Evolutionary conservation across 352 stramenopile genomes (phyloP).

Genomic region (Elongisporangium undulatum): DNA sequence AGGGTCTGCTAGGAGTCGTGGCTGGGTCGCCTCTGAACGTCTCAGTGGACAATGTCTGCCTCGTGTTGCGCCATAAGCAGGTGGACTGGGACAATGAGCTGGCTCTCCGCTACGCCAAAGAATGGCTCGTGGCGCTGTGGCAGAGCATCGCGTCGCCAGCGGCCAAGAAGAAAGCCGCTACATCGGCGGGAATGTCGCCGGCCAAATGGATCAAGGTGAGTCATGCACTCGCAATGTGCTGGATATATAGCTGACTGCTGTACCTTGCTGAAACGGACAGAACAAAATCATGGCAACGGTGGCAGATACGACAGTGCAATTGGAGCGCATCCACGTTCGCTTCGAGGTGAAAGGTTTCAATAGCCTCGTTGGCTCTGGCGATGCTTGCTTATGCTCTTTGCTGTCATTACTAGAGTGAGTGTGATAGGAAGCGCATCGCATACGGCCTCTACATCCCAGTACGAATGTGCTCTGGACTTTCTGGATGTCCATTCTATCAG

Average conservation of each 20-base stretch:
- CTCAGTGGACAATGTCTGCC: conserved; percentile 45
- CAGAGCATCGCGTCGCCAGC: conserved; percentile 39
- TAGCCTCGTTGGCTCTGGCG: background rate
- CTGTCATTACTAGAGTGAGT: conserved; percentile 27
- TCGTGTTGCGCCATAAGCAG: conserved; percentile 52
- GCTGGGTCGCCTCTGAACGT: conserved; percentile 52
- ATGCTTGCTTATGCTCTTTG: background rate
- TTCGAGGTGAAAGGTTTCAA: conserved; percentile 40
- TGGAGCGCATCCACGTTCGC: conserved; percentile 63
- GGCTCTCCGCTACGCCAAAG: conserved; percentile 62
- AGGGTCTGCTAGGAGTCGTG: conserved; percentile 55
- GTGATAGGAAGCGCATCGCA: conserved; percentile 31
- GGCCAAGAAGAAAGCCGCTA: conserved; percentile 20
- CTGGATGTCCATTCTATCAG: background rate
- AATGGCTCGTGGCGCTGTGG: conserved; percentile 50
- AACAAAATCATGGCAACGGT: conserved; percentile 41
- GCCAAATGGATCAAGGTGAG: conserved; percentile 57
- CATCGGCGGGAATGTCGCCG: conserved; percentile 33
- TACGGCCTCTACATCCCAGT: conserved; percentile 64
- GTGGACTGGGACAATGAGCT: conserved; percentile 68
- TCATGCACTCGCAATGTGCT: background rate
- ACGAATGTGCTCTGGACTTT: background rate
- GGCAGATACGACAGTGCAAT: conserved; percentile 49
- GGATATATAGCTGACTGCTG: background rate
- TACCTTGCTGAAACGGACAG: conserved; percentile 8